Conservation (phyloP, 2,329 filamentous ascomycete genomes). For the Hortaea werneckii region DNA sequence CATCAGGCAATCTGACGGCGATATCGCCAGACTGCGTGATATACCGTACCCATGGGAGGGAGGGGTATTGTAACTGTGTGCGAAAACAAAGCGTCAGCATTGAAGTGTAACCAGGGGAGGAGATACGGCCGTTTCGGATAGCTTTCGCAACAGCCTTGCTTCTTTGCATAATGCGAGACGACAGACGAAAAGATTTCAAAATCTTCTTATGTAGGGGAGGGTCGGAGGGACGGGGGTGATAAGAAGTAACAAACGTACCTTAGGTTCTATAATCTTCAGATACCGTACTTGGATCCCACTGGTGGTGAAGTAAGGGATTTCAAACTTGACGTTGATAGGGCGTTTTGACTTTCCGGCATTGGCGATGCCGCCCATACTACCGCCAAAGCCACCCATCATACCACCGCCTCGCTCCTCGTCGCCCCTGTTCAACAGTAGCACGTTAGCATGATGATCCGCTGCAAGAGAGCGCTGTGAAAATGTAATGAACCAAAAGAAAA, state of each 20-base stretch:
- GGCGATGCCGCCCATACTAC: conserved; percentile 88
- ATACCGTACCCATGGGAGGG: conserved; percentile 93
- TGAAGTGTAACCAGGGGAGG: no score
- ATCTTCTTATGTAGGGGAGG: no score
- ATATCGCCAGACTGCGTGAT: conserved; percentile 98
- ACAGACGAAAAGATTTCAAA: no score
- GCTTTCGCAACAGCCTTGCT: no score
- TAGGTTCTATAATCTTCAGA: conserved; percentile 97
- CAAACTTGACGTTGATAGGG: conserved; percentile 98
- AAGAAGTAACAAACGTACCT: no score
- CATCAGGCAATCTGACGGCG: conserved; percentile 86
- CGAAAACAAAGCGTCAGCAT: no score
- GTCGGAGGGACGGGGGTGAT: no score
- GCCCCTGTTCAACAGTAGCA: conserved; percentile 34
- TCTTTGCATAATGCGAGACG: no score
- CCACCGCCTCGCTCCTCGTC: conserved; percentile 93
- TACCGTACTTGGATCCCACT: conserved; percentile 97
- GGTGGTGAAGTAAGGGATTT: conserved; percentile 99
- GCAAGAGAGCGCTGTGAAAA: neutral
- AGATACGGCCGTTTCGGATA: no score
- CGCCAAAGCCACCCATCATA: conserved; percentile 95
- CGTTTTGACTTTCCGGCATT: conserved; percentile 84
- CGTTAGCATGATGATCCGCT: neutral
- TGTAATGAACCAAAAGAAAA: neutral
- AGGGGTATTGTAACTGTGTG: conserved; percentile 99